Evolutionary conservation across 495 filamentous ascomycete genomes (phyloP), one percentile per base, ranked within the genome.

Genomic region (Arthonia radiata): DNA sequence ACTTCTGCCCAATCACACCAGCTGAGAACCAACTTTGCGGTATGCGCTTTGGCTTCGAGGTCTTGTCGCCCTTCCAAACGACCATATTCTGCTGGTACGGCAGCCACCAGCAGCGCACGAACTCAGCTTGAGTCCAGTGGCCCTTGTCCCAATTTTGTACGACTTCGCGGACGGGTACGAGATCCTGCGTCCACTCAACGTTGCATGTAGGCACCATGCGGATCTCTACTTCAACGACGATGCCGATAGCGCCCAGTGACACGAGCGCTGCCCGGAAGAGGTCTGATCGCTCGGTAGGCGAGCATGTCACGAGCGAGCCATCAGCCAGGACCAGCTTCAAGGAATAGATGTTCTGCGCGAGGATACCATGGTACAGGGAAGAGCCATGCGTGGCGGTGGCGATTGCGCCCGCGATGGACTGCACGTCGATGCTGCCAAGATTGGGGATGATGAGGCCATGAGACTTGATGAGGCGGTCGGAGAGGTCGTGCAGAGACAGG

Each of bases 101-200:
- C 45, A 90, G 64, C 86, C 86, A 97, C 86, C 86, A 97, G 23
- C 92, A 73, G 14, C 86, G 64, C 22, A 82, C 76, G 40, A 81
- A 97, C 44, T 93, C 79, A 37, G 68, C 59, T 22, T 64, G 60
- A 4, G 62, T 76, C 89, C 89, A 97, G 15, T 93, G 54, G 8
- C 54, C 61, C 10, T 46, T 54, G 2, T 72, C 56, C 82, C 86
- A 97, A 6, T 60, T 50, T 4, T 53, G 45, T 18, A 94, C 46
- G 23, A 97, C 62, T 12, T 59, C 46, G 4, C 53, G 35, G 18
- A 90, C 61, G 4, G 62, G 41, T 26, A 76, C 61, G 30, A 92
- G 59, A 12, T 69, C 61, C 53, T 93, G 89, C 31, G 56, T 50
- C 86, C 86, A 97, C 26, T 69, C 60, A 26, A 97, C 60, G 7